phyloP scores from a whole-genome alignment of 2,329 filamentous ascomycete species.

The Sclerotinia trifoliorum region DNA sequence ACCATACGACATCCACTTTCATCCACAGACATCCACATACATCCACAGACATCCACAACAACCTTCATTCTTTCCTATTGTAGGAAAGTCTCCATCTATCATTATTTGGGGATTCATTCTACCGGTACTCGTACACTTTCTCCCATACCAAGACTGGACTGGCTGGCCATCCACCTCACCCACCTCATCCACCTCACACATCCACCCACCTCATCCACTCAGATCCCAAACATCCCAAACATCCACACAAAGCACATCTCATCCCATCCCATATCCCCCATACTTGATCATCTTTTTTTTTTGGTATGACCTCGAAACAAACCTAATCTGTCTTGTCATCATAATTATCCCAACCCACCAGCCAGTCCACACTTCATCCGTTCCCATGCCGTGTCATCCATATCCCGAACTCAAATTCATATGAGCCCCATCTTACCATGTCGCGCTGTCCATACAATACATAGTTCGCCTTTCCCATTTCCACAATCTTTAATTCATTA shows the following conservation, averaged over 20 bases:
- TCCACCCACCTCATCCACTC: neutral
- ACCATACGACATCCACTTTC: neutral
- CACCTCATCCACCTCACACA: no score
- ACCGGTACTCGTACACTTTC: neutral
- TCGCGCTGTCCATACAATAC: conserved; percentile 31
- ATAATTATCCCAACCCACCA: conserved; percentile 6
- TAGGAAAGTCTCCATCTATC: neutral
- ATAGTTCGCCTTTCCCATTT: conserved; percentile 32
- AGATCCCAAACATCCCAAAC: neutral
- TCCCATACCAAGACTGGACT: no score
- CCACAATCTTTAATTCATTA: conserved; percentile 25
- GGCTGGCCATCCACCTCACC: no score
- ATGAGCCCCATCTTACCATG: conserved; percentile 30
- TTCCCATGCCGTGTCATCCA: conserved; percentile 24
- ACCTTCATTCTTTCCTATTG: conserved; percentile 8
- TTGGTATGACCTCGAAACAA: conserved; percentile 14
- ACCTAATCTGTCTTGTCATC: conserved; percentile 15
- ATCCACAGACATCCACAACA: neutral
- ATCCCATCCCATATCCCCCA: neutral
- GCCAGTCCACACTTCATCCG: conserved; percentile 17
- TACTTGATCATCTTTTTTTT: neutral
- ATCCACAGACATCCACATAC: neutral
- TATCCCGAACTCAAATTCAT: conserved; percentile 23
- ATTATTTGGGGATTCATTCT: neutral
- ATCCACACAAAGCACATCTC: neutral